Conservation (phyloP, 1,284 basidiomycete species). For the Hortiboletus rubellus region DNA sequence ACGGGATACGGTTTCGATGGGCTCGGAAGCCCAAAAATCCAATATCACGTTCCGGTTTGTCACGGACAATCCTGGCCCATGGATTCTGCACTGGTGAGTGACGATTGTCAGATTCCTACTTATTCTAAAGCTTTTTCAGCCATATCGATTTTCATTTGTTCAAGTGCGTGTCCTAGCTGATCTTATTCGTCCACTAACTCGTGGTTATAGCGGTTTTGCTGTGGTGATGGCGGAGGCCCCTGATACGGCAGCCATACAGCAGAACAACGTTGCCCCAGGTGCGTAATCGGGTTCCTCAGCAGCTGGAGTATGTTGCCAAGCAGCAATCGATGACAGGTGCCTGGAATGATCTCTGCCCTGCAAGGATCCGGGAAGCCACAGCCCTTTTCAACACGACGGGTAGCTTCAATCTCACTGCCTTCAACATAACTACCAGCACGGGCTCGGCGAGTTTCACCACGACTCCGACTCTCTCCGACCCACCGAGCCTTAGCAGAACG, state of each 20-base stretch:
- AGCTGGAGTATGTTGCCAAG: background rate
- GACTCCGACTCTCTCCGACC: conserved; percentile 5
- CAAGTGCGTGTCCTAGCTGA: conserved; percentile 16
- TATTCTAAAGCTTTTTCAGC: conserved; percentile 13
- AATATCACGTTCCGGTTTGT: conserved; percentile 33
- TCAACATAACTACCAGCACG: conserved; percentile 7
- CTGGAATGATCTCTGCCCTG: conserved; percentile 26
- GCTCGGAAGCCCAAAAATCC: conserved; percentile 28
- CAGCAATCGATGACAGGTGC: conserved; percentile 5
- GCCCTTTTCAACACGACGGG: conserved; percentile 19
- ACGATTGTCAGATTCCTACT: background rate
- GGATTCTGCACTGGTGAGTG: conserved; percentile 36
- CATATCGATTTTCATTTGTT: conserved; percentile 35
- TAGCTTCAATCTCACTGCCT: conserved; percentile 18
- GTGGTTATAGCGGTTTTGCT: conserved; percentile 30
- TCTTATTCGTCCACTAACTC: conserved; percentile 4
- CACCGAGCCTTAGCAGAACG: background rate
- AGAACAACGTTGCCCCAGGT: conserved; percentile 24
- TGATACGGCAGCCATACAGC: conserved; percentile 18
- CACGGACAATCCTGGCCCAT: conserved; percentile 33
- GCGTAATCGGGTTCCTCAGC: conserved; percentile 1
- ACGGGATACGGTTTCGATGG: conserved; percentile 35
- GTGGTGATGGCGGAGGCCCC: conserved; percentile 32
- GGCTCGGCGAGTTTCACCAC: background rate
- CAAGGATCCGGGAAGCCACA: conserved; percentile 16